A percentile compares a stretch with the other conserved stretches of the same genome.
Evolutionary conservation across 176 grass and related monocot genomes (phyloP).

Genomic region (Juncus inflexus): DNA sequence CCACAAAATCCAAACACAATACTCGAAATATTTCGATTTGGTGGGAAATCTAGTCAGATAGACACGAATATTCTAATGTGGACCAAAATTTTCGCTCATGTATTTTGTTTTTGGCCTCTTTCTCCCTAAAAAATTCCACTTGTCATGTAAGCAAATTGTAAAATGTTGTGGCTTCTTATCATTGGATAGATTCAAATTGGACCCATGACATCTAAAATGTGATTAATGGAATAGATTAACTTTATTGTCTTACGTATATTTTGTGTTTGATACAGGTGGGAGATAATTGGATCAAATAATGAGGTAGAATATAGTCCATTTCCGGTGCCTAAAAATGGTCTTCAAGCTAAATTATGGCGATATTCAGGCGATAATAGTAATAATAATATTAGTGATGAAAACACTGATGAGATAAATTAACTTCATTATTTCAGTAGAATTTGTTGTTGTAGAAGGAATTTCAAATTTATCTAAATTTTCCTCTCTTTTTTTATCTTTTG

Average conservation of each 20-base stretch:
- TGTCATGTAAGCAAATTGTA: not conserved
- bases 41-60: constrained; percentile 18
- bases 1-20: not conserved
- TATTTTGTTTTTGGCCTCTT: constrained; percentile 9
- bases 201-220: too few relatives aligned
- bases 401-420: constrained; percentile 19
- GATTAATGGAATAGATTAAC: too few relatives aligned
- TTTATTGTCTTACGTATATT: not conserved
- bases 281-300: constrained; percentile 39
- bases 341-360: constrained; percentile 48
- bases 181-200: too few relatives aligned
- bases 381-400: not conserved
- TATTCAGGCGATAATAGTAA: not conserved
- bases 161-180: too few relatives aligned
- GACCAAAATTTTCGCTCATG: too few relatives aligned
- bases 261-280: constrained; percentile 46
- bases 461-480: not conserved
- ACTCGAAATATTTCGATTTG: constrained; percentile 6
- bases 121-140: constrained; percentile 19
- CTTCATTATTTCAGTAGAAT: constrained; percentile 9
- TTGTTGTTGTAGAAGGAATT: not conserved
- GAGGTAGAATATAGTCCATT: constrained; percentile 93
- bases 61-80: not conserved
- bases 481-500: not conserved
- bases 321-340: constrained; percentile 77